phyloP scores from a whole-genome alignment of 306 rosid species.

The Dryas alaskensis region DNA sequence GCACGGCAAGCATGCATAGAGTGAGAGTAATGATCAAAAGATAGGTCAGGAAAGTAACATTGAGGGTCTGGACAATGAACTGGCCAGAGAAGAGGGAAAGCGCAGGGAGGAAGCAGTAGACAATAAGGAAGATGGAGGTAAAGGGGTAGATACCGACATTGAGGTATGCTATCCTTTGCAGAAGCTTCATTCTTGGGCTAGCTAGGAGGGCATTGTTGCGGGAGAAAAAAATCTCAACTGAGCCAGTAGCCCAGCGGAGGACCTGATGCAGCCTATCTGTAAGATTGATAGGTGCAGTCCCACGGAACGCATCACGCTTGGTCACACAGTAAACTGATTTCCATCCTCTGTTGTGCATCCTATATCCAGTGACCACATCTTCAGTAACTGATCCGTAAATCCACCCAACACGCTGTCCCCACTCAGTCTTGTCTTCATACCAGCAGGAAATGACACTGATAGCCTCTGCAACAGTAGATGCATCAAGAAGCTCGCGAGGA shows the following conservation, averaged over 20 bases:
- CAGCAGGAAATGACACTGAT: slow-evolving; percentile 95
- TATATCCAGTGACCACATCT: slow-evolving; percentile 94
- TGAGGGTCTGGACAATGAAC: slow-evolving; percentile 85
- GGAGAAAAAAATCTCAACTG: slow-evolving; percentile 95
- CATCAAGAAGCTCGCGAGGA: slow-evolving; percentile 88
- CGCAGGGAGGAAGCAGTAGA: slow-evolving; percentile 96
- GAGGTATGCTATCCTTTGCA: slow-evolving; percentile 87
- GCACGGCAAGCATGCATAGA: slow-evolving; percentile 78
- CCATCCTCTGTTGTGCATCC: slow-evolving; percentile 99
- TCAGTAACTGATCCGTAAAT: slow-evolving; percentile 97
- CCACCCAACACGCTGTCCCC: slow-evolving; percentile 99
- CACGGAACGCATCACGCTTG: slow-evolving; percentile 94
- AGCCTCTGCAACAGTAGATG: slow-evolving; percentile 94
- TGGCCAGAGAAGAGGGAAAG: slow-evolving; percentile 96
- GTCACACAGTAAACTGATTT: slow-evolving; percentile 92
- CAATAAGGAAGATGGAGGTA: slow-evolving; percentile 88
- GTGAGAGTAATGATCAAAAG: slow-evolving; percentile 73
- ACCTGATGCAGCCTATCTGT: slow-evolving; percentile 95
- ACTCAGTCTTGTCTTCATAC: slow-evolving; percentile 96
- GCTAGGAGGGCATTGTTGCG: slow-evolving; percentile 89
- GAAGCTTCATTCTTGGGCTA: slow-evolving; percentile 76
- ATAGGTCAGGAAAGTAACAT: slow-evolving; percentile 75
- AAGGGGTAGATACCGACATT: slow-evolving; percentile 96
- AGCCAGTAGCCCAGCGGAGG: slow-evolving; percentile 96
- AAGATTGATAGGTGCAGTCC: slow-evolving; percentile 94